These are phyloP conservation scores for Aspergillus tanneri DNA, from an alignment of 2,329 filamentous ascomycete genomes.

Conservation along the genomic window DNA sequence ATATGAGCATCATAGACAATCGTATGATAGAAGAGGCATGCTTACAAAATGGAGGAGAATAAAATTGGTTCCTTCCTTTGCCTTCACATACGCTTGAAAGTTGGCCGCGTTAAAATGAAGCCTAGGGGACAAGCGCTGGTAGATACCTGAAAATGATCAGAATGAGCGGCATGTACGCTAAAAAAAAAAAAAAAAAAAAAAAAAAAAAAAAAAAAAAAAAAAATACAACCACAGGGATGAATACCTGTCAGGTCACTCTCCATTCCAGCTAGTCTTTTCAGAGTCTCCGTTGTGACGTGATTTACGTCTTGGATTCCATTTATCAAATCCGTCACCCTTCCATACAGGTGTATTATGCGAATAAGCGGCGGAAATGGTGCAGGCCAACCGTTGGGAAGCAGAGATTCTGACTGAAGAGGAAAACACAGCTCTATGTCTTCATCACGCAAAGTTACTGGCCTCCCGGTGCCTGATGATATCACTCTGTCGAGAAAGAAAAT, in stretches of 20 bases:
- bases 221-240: no score
- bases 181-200: background rate
- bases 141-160: constrained; percentile 45
- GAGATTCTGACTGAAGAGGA: constrained; percentile 54
- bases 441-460: constrained; percentile 78
- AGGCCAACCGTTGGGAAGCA: constrained; percentile 64
- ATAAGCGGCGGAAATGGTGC: constrained; percentile 77
- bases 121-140: constrained; percentile 71
- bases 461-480: constrained; percentile 82
- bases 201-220: background rate
- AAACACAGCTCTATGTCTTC: constrained; percentile 81
- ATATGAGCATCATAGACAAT: constrained; percentile 16
- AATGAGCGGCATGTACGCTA: constrained; percentile 8
- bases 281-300: constrained; percentile 72
- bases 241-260: constrained; percentile 70
- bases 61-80: constrained; percentile 81
- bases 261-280: constrained; percentile 71
- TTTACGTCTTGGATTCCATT: constrained; percentile 74
- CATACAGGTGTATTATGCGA: constrained; percentile 81
- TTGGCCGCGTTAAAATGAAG: constrained; percentile 83
- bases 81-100: constrained; percentile 79
- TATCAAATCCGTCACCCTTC: constrained; percentile 76
- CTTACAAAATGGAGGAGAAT: constrained; percentile 71
- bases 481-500: constrained; percentile 85
- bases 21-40: background rate